Evolutionary conservation across 148 eudicot genomes (phyloP).

Genomic region (Rhododendron ferrugineum): DNA sequence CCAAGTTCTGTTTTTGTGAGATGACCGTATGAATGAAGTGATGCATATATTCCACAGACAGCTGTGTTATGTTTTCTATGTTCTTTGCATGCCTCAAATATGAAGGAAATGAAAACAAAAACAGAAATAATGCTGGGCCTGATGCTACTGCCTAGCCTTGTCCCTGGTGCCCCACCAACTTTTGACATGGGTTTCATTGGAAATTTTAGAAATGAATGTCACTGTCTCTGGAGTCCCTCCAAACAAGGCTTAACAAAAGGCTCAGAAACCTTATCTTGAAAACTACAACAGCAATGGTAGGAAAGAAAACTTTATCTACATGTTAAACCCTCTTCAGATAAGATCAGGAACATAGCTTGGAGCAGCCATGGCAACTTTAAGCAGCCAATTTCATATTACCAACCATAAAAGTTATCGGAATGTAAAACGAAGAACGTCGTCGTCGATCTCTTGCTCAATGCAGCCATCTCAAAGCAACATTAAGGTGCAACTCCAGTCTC

Average conservation of each 20-base stretch:
- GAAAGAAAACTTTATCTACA: conserved; percentile 9
- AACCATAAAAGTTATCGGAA: conserved; percentile 3
- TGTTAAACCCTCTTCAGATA: conserved; percentile 9
- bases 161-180: background rate
- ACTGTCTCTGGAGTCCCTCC: conserved; percentile 16
- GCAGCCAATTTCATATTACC: conserved; percentile 40
- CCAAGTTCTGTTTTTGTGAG: background rate
- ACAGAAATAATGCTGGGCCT: conserved; percentile 6
- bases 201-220: conserved; percentile 10
- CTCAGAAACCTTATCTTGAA: conserved; percentile 36
- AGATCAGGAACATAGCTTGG: background rate
- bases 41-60: background rate
- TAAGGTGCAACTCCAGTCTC: conserved; percentile 36
- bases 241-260: conserved; percentile 20
- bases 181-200: conserved; percentile 1
- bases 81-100: background rate
- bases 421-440: conserved; percentile 12
- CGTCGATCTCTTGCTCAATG: conserved; percentile 49
- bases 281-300: conserved; percentile 14
- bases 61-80: background rate
- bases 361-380: conserved; percentile 52
- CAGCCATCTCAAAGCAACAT: conserved; percentile 66
- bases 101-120: background rate
- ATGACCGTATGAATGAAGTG: background rate
- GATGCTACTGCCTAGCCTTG: background rate